These are phyloP conservation scores for Roridomyces roridus DNA, from an alignment of 768 basidiomycete species.

Conservation along the genomic window DNA sequence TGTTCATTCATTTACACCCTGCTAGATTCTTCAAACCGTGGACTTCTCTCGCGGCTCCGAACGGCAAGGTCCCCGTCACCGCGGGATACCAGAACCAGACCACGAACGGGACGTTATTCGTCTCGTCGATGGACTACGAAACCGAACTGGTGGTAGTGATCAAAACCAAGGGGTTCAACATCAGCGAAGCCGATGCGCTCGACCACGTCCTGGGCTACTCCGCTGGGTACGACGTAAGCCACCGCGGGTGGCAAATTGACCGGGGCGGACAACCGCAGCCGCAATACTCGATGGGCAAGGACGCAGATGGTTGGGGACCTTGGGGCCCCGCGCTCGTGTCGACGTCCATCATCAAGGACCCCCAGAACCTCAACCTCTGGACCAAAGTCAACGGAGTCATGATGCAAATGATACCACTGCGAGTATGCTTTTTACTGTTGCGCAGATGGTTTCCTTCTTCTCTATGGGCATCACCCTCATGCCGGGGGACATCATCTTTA, in stretches of 20 bases:
- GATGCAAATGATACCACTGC: slow-evolving; percentile 47
- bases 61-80: slow-evolving; percentile 33
- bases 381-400: slow-evolving; percentile 47
- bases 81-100: slow-evolving; percentile 30
- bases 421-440: slow-evolving; percentile 49
- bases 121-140: slow-evolving; percentile 48
- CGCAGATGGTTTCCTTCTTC: slow-evolving; percentile 45
- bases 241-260: slow-evolving; percentile 51
- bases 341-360: slow-evolving; percentile 42
- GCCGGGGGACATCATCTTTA: slow-evolving; percentile 51
- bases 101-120: slow-evolving; percentile 30
- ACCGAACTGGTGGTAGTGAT: slow-evolving; percentile 49
- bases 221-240: slow-evolving; percentile 48
- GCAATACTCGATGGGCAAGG: slow-evolving; percentile 51
- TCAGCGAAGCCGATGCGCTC: slow-evolving; percentile 46
- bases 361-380: slow-evolving; percentile 46
- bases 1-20: neutral
- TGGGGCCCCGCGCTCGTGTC: slow-evolving; percentile 45
- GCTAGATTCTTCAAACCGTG: slow-evolving; percentile 29
- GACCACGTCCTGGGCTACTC: slow-evolving; percentile 47
- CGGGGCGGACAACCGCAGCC: slow-evolving; percentile 48
- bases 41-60: slow-evolving; percentile 35
- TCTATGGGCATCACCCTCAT: slow-evolving; percentile 50
- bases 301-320: slow-evolving; percentile 48
- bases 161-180: slow-evolving; percentile 49